Conservation (phyloP, 331 rosid species). For the Phaseolus coccineus region DNA sequence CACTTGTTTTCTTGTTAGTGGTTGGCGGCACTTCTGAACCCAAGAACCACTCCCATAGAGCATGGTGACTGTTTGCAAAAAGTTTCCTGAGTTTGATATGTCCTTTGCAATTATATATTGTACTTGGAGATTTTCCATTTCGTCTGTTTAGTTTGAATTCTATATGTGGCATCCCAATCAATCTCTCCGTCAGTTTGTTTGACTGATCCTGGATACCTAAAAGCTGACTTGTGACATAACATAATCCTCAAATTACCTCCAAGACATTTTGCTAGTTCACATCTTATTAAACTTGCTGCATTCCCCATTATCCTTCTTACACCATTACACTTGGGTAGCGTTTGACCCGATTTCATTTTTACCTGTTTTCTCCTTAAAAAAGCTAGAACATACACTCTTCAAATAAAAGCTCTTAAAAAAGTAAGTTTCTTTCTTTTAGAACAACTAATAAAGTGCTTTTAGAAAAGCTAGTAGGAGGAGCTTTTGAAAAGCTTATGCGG, state of each 20-base stretch:
- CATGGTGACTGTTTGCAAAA: neutral
- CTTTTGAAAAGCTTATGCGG: neutral
- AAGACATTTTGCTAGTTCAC: neutral
- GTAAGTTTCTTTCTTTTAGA: neutral
- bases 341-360: neutral
- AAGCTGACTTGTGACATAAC: neutral
- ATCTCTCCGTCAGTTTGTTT: neutral
- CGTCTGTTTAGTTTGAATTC: neutral
- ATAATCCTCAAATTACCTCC: conserved; percentile 13
- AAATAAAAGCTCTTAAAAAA: neutral
- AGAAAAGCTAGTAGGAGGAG: neutral
- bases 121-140: conserved; percentile 7
- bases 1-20: neutral
- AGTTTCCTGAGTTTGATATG: neutral
- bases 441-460: neutral
- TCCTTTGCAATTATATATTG: neutral
- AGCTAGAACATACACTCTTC: neutral
- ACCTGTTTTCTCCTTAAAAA: neutral
- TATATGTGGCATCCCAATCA: neutral
- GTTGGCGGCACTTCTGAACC: neutral
- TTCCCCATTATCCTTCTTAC: neutral
- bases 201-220: neutral
- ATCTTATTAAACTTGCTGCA: neutral
- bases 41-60: neutral
- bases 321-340: neutral